Percentiles rank a stretch among this genome's conserved stretches.
Conservation (phyloP, 1,284 basidiomycete species). For the Cryptococcus sp. region DNA sequence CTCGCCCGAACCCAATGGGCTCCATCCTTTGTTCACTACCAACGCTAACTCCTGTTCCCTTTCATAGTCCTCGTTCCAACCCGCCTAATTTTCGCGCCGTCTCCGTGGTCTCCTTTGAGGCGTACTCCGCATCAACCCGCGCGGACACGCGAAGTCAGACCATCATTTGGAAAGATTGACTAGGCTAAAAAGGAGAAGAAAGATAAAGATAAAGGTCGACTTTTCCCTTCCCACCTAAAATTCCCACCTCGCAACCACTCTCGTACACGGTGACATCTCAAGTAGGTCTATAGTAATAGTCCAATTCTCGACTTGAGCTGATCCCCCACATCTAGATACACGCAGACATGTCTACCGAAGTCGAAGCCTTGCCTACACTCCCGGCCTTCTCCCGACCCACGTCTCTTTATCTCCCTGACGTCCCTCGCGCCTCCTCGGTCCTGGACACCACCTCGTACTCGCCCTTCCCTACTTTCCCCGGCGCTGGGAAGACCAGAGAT, state of each 20-base stretch:
- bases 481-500: conserved; percentile 25
- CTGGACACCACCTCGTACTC: conserved; percentile 41
- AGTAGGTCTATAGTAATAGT: neutral
- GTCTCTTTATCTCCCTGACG: conserved; percentile 30
- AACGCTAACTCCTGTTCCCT: neutral
- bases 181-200: neutral
- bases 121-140: neutral
- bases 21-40: neutral
- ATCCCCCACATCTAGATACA: conserved; percentile 4
- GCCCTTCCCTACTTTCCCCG: conserved; percentile 44
- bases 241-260: neutral
- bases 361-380: conserved; percentile 8
- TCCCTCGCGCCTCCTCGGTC: conserved; percentile 20
- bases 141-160: neutral
- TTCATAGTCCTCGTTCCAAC: neutral
- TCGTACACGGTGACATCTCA: neutral
- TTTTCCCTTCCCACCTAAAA: neutral
- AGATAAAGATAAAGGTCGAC: neutral
- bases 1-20: neutral
- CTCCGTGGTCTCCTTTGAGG: neutral
- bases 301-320: neutral
- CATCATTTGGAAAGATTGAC: neutral
- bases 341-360: conserved; percentile 18
- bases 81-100: neutral
- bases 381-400: conserved; percentile 28